phyloP scores from a whole-genome alignment of 768 basidiomycete species.

The Melanogaster broomeanus region DNA sequence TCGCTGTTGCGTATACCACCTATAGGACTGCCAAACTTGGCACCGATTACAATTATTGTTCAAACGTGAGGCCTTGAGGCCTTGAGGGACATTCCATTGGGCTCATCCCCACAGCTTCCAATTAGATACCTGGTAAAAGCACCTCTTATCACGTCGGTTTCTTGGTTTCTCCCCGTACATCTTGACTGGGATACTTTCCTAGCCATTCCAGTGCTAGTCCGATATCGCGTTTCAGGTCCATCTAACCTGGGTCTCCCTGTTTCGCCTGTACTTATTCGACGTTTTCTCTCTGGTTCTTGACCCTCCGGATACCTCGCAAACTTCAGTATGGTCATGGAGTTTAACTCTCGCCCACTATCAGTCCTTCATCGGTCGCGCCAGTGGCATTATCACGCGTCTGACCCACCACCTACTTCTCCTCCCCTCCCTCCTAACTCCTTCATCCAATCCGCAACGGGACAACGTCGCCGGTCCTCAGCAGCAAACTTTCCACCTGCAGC shows the following conservation, averaged over 20 bases:
- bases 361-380: conserved; percentile 33
- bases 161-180: neutral
- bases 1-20: neutral
- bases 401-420: conserved; percentile 33
- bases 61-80: neutral
- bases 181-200: neutral
- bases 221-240: conserved; percentile 4
- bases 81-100: conserved; percentile 7
- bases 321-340: conserved; percentile 30
- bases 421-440: conserved; percentile 32
- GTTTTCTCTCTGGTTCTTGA: neutral
- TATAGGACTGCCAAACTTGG: conserved; percentile 16
- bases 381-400: conserved; percentile 31
- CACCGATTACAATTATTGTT: conserved; percentile 13
- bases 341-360: conserved; percentile 29
- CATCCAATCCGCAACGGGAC: conserved; percentile 27
- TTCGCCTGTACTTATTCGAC: neutral
- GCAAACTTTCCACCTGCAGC: conserved; percentile 63
- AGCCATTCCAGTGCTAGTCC: neutral
- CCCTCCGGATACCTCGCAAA: neutral
- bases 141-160: neutral
- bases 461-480: conserved; percentile 71
- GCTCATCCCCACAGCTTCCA: neutral
- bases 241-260: neutral
- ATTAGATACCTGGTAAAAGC: neutral